These are phyloP conservation scores for Psidium friedrichsthalianum DNA, from an alignment of 345 rosid genomes.

Conservation along the genomic window DNA sequence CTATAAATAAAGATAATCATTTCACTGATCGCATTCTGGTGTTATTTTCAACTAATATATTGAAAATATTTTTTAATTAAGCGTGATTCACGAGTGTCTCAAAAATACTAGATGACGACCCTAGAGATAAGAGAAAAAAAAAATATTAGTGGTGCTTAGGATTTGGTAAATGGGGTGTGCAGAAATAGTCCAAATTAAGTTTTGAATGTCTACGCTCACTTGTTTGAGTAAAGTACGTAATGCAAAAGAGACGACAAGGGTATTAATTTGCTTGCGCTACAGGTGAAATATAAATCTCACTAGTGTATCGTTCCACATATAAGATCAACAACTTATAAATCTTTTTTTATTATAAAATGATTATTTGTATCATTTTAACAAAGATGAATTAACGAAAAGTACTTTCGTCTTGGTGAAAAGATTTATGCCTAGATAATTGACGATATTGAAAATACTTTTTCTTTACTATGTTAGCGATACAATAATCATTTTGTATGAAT, in stretches of 20 bases:
- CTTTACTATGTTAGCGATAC: neutral
- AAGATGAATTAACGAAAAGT: neutral
- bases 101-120: neutral
- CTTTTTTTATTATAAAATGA: neutral
- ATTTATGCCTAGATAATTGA: neutral
- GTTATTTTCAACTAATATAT: neutral
- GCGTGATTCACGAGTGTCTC: neutral
- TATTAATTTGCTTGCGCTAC: neutral
- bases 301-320: neutral
- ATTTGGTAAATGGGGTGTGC: neutral
- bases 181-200: neutral
- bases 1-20: neutral
- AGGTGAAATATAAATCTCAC: neutral
- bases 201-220: neutral
- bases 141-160: neutral
- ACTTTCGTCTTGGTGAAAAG: neutral
- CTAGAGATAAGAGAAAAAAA: neutral
- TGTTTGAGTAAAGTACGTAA: neutral
- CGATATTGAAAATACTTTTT: neutral
- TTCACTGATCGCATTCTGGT: neutral
- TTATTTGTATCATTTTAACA: neutral
- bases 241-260: neutral
- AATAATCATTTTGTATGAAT: neutral
- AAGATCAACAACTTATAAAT: neutral
- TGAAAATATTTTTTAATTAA: neutral